Conservation (phyloP, 1,139 yeast genomes). For the Suhomyces bribrorum region DNA sequence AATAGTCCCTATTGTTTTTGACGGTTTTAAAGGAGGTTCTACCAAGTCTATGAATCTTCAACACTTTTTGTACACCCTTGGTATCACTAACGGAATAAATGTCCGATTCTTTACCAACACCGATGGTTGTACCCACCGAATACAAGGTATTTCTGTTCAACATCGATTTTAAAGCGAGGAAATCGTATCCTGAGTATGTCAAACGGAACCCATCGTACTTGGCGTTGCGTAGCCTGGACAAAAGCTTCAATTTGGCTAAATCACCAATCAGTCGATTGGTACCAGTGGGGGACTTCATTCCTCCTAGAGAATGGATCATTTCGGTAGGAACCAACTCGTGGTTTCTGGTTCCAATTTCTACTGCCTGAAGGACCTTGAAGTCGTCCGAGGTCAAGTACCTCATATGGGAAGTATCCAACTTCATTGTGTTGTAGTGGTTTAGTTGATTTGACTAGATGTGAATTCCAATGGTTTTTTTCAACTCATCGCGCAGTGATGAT, state of each 20-base stretch:
- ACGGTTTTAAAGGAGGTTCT: constrained; percentile 91
- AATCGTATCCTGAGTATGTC: constrained; percentile 89
- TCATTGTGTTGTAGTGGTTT: constrained; percentile 51
- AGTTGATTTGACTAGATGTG: not conserved
- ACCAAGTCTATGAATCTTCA: constrained; percentile 91
- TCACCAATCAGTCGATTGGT: constrained; percentile 80
- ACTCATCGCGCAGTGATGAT: constrained; percentile 12
- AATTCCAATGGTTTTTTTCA: constrained; percentile 4
- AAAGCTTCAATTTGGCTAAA: constrained; percentile 79
- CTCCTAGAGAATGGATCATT: constrained; percentile 78
- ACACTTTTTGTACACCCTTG: constrained; percentile 63
- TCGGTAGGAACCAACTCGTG: constrained; percentile 94
- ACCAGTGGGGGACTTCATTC: constrained; percentile 72
- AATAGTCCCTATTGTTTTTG: constrained; percentile 89
- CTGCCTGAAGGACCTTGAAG: constrained; percentile 84
- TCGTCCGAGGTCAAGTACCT: constrained; percentile 89
- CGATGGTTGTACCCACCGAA: constrained; percentile 85
- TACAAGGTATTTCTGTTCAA: constrained; percentile 69
- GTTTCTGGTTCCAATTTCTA: constrained; percentile 86
- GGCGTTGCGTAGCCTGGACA: constrained; percentile 79
- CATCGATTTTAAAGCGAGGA: constrained; percentile 83
- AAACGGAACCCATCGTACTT: constrained; percentile 90
- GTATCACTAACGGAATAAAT: constrained; percentile 82
- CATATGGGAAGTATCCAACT: constrained; percentile 90
- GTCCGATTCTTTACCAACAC: constrained; percentile 97